Evolutionary conservation across 169 alveolate species (phyloP).

Genomic region (Perkinsus marinus): DNA sequence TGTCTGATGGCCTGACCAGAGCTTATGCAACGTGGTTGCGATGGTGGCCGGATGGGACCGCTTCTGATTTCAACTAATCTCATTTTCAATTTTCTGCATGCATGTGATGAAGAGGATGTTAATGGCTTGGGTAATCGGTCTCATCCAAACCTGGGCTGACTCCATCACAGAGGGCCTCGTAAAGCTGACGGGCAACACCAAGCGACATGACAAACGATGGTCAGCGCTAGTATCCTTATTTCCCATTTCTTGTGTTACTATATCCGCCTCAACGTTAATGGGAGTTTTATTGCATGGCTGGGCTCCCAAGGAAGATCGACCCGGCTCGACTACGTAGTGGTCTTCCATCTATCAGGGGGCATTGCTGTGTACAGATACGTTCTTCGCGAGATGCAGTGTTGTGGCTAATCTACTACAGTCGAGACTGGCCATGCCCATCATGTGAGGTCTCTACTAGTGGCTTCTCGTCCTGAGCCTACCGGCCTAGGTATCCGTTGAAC

Average conservation of each 20-base stretch:
- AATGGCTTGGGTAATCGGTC: too few species aligned
- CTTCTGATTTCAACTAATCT: background rate
- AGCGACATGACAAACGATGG: too few species aligned
- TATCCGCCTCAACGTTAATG: background rate
- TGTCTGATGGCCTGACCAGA: background rate
- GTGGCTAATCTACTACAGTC: background rate
- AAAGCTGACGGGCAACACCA: background rate
- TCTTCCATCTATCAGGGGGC: background rate
- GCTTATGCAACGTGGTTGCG: background rate
- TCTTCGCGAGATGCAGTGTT: background rate
- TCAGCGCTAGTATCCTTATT: too few species aligned
- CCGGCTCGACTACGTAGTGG: background rate
- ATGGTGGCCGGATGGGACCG: background rate
- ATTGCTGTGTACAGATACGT: background rate
- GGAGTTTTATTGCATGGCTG: background rate
- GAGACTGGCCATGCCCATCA: background rate
- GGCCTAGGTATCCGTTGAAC: background rate
- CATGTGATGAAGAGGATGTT: background rate
- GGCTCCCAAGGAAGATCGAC: background rate
- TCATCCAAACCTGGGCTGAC: too few species aligned
- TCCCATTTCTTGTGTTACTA: too few species aligned
- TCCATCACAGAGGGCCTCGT: background rate
- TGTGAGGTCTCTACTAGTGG: background rate
- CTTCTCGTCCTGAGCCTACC: background rate
- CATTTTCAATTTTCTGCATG: background rate